Percentiles rank a stretch among this genome's conserved stretches.
Evolutionary conservation across 108 stramenopile genomes (phyloP).

Genomic region (Skeletonema costatum): DNA sequence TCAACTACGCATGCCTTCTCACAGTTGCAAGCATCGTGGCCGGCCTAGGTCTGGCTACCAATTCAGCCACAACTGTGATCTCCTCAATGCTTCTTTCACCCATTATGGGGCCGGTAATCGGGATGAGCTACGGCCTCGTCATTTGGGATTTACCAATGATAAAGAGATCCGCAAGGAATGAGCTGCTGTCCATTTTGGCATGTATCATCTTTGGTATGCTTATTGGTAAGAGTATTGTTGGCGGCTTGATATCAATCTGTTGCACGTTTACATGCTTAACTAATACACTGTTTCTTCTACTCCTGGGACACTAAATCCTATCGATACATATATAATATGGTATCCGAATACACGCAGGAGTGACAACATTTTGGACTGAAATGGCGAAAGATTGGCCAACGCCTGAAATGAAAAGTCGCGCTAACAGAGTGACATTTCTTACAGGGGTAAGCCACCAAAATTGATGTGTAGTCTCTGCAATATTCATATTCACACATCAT

Average conservation of each 20-base stretch:
- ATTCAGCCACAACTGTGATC: conserved; percentile 79
- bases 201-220: conserved; percentile 44
- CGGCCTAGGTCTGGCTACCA: conserved; percentile 75
- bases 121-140: conserved; percentile 67
- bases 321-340: too few relatives aligned
- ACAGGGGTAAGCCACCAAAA: conserved; percentile 68
- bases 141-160: conserved; percentile 69
- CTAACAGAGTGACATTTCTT: not conserved
- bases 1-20: conserved; percentile 44
- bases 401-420: not conserved
- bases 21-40: conserved; percentile 75
- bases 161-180: conserved; percentile 47
- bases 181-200: conserved; percentile 63
- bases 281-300: not conserved
- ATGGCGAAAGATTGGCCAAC: conserved; percentile 3
- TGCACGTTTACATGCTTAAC: too few relatives aligned
- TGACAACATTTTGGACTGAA: not conserved
- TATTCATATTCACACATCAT: conserved; percentile 18
- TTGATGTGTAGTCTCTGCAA: conserved; percentile 64
- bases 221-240: not conserved
- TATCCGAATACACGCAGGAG: not conserved
- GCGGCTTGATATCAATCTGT: too few relatives aligned
- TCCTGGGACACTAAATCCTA: not conserved
- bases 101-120: conserved; percentile 70
- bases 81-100: conserved; percentile 89